Evolutionary conservation across 495 filamentous ascomycete species (phyloP), one percentile per base, ranked within the genome.

Genomic region (Alectoria sarmentosa): DNA sequence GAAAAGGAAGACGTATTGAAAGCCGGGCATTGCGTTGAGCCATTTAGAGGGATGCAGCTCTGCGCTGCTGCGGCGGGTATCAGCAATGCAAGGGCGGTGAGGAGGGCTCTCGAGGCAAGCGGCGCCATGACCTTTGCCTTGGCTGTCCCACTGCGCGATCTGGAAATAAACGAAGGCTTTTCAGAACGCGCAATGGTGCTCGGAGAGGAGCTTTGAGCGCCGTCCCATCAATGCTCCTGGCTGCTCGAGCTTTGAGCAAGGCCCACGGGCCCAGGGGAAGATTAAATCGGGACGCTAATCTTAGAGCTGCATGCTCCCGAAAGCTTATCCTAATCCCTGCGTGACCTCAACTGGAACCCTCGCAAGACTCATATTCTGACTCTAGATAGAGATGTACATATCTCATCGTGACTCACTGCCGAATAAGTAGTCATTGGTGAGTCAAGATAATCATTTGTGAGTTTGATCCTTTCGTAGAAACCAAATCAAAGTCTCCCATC

Each of bases 1-100:
- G 91, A 93, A 48, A 99, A 84, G 5, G 89, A 94, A 3, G 95
- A 85, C 42, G 82, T 74, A 70, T 84, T 86, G 74, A 96, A 99
- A 37, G 93, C 92, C 62, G 89, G 79, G 77, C 95, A 99, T 62
- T 82, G 78, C 28, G 83, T 90, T 32, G 95, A 97, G 48, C 82
- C 86, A 52, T 83, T 76, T 36, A 99, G 83, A 26, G 93, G 84
- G 62, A 99, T 85, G 72, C 95, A 99, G 63, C 66, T 65, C 65
- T 65, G 79, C 19, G 68, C 66, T 46, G 46, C 34, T 39, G 62
- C 55, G 39, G 66, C 44, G 21, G 65, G 34, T 19, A 67, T 38
- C n/a, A 30, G 34, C 44, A 32, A 26, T 19, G 60, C 52, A 15
- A 66, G 32, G 14, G 44, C 63, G 5, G 46, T 21, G 42, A 65